Base-by-base conservation (phyloP, 78 protist species). In the Chrysochromulina parva region DNA sequence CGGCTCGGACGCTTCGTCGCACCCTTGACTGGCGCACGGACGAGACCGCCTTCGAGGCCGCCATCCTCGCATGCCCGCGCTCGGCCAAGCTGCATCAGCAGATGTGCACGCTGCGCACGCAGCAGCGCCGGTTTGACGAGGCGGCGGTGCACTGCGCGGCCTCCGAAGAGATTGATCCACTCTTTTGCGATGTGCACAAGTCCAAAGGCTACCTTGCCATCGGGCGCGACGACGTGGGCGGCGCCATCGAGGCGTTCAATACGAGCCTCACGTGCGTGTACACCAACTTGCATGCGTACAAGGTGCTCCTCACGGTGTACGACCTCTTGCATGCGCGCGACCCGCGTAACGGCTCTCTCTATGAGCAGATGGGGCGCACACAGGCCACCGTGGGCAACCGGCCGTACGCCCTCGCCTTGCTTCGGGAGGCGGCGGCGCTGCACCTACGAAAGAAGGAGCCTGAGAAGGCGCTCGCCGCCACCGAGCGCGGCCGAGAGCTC, bases 21-120 rank as follows among this genome's bases (percentile, higher is more conserved):
- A 73, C 5, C 14, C 82, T 73, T n/a, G 82, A 73, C 82, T 73
- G 82, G 82, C 82, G 52, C 55, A 17, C 54, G 11, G 55, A 73
- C 9, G 54, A 73, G 26, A 73, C 13, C 26, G 82, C 82, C 20
- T 73, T 73, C 55, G n/a, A 28, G 50, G 26, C 55, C 54, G 82
- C 82, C 1, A 2, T 38, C 7, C 22, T 1, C 14, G 82, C 47
- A 2, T 73, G 82, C 55, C 82, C 82, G 20, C 55, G 55, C 54
- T 47, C 55, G 16, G 82, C 82, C 82, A 73, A 73, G 82, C 54
- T 73, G 54, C 82, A 73, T 20, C 82, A 28, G 54, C 82, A 73
- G 82, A 47, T 38, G 82, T 38, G 82, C 55, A 73, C 82, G 82
- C 82, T 73, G 26, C 20, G 24, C n/a, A 38, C 10, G 28, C 0